A percentile compares a stretch with the other conserved stretches of the same genome.
phyloP scores from a whole-genome alignment of 1,139 yeast genomes.

The Meyerozyma athensensis region DNA sequence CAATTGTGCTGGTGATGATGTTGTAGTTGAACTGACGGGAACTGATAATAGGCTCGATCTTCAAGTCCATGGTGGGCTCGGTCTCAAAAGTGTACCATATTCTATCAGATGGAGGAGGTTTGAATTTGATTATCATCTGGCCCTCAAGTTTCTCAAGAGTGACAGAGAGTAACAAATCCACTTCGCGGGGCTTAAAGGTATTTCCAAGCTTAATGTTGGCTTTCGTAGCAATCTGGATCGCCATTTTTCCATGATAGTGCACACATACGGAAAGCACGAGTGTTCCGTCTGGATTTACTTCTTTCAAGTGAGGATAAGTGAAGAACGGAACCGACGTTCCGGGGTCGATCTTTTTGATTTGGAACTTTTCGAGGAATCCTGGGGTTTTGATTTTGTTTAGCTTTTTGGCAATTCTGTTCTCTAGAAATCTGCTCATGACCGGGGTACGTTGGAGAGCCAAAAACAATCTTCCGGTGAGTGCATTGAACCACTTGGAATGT shows the following conservation, averaged over 20 bases:
- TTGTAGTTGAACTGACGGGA: slow-evolving; percentile 74
- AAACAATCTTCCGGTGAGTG: slow-evolving; percentile 76
- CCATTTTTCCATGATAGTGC: slow-evolving; percentile 66
- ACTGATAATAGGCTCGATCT: slow-evolving; percentile 84
- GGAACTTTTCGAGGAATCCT: slow-evolving; percentile 79
- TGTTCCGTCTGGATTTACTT: slow-evolving; percentile 77
- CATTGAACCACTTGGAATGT: slow-evolving; percentile 88
- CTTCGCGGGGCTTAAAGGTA: slow-evolving; percentile 72
- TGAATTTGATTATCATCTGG: slow-evolving; percentile 60
- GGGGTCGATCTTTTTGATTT: slow-evolving; percentile 64
- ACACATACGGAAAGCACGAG: slow-evolving; percentile 59
- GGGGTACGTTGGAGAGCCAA: slow-evolving; percentile 71
- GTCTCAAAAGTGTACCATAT: slow-evolving; percentile 85
- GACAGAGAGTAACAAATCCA: slow-evolving; percentile 70
- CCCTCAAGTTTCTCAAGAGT: slow-evolving; percentile 70
- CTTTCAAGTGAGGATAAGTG: slow-evolving; percentile 65
- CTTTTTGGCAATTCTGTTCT: slow-evolving; percentile 61
- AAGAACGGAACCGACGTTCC: slow-evolving; percentile 81
- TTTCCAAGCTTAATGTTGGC: slow-evolving; percentile 70
- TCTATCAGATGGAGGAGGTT: slow-evolving; percentile 88
- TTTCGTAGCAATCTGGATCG: slow-evolving; percentile 75
- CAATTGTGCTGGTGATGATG: slow-evolving; percentile 75
- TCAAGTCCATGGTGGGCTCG: slow-evolving; percentile 71
- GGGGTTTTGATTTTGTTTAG: slow-evolving; percentile 78
- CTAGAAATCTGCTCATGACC: slow-evolving; percentile 52